Percentiles rank a stretch among this genome's conserved stretches.
These are phyloP conservation scores for Rosa hybrid DNA, from an alignment of 331 rosid species.

Conservation along the genomic window DNA sequence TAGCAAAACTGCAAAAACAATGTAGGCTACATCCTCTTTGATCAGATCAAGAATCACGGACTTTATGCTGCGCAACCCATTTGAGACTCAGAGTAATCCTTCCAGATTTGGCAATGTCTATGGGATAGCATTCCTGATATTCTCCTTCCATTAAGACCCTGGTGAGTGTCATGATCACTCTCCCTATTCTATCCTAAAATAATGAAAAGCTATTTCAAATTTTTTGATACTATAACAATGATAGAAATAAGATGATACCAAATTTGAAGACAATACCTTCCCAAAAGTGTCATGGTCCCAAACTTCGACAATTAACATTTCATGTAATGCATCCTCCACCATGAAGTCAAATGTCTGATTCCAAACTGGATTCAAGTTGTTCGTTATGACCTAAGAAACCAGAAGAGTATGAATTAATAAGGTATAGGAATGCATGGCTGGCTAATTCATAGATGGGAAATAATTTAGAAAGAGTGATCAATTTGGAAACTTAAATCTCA, in stretches of 20 bases:
- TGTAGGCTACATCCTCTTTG: not conserved
- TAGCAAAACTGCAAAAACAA: not conserved
- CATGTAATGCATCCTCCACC: conserved; percentile 92
- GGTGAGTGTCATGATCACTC: conserved; percentile 71
- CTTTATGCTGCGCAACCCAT: conserved; percentile 71
- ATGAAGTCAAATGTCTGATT: conserved; percentile 95
- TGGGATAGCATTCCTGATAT: conserved; percentile 43
- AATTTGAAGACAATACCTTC: conserved; percentile 55
- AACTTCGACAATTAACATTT: conserved; percentile 76
- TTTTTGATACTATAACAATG: not conserved
- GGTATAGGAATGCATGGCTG: not conserved
- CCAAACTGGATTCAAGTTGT: conserved; percentile 88
- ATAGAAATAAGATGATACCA: not conserved
- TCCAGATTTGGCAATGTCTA: conserved; percentile 79
- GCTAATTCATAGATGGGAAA: not conserved
- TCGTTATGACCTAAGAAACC: conserved; percentile 67
- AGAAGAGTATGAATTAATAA: not conserved
- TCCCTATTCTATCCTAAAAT: conserved; percentile 76
- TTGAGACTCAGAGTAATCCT: conserved; percentile 50
- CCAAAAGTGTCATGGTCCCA: conserved; percentile 96
- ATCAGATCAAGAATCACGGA: conserved; percentile 32
- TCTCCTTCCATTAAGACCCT: conserved; percentile 78
- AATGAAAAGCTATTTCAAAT: not conserved
- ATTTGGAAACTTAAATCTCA: conserved; percentile 34
- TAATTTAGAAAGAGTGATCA: not conserved